phyloP scores from a whole-genome alignment of 345 rosid genomes.

The Balakata baccata region DNA sequence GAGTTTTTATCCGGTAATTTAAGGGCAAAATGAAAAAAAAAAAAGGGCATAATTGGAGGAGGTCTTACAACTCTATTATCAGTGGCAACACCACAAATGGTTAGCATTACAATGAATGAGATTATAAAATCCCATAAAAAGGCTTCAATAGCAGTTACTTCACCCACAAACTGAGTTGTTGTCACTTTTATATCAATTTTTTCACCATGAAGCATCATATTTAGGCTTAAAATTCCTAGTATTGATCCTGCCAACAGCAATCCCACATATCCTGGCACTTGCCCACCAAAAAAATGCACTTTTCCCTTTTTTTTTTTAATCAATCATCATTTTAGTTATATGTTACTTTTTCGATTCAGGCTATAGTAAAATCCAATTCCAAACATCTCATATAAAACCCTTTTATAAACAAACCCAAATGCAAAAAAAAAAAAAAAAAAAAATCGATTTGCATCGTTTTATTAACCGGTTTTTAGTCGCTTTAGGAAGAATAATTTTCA shows the following conservation, averaged over 20 bases:
- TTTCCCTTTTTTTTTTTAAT: not conserved
- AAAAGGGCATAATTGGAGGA: not conserved
- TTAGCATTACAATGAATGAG: not conserved
- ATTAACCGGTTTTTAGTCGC: no score
- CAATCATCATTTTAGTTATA: no score
- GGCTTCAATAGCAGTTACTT: not conserved
- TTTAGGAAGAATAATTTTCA: no score
- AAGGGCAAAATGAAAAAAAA: not conserved
- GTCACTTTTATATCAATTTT: not conserved
- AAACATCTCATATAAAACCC: no score
- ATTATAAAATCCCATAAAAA: not conserved
- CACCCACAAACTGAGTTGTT: not conserved
- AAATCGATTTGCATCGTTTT: no score
- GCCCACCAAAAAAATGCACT: not conserved
- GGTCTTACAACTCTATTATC: not conserved
- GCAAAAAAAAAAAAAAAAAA: no score
- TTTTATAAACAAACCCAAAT: no score
- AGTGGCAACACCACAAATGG: not conserved
- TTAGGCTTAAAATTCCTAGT: not conserved
- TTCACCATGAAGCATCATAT: not conserved
- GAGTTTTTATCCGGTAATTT: no score
- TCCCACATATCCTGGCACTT: not conserved
- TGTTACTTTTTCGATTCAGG: no score
- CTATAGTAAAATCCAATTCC: no score
- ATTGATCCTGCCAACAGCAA: not conserved